Percentiles rank a stretch among this genome's conserved stretches.
phyloP scores from a whole-genome alignment of 2,329 filamentous ascomycete genomes.

The Tolypocladium pustulatum region DNA sequence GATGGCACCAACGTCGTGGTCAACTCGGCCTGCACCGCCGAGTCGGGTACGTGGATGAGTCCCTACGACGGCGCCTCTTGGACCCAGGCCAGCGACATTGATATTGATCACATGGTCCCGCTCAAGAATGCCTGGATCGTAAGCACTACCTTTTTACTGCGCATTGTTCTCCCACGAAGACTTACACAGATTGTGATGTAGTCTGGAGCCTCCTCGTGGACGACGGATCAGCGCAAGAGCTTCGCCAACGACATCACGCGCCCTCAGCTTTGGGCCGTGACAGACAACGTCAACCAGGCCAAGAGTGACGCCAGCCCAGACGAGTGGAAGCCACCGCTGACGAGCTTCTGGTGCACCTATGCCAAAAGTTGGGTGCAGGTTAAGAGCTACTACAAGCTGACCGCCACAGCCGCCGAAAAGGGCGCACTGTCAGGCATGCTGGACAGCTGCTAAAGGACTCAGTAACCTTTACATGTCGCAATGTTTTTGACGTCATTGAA shows the following conservation, averaged over 20 bases:
- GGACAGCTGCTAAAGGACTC: constrained; percentile 15
- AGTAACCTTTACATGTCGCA: too few species aligned
- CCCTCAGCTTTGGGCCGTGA: constrained; percentile 72
- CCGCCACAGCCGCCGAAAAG: constrained; percentile 64
- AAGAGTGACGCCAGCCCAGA: constrained; percentile 71
- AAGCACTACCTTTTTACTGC: constrained; percentile 16
- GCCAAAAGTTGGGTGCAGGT: constrained; percentile 68
- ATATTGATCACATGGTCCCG: constrained; percentile 79
- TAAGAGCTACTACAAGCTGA: constrained; percentile 61
- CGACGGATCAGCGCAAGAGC: constrained; percentile 49
- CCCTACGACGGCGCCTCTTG: constrained; percentile 67
- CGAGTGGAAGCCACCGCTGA: constrained; percentile 61
- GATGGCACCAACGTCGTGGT: constrained; percentile 57
- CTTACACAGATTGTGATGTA: too few species aligned
- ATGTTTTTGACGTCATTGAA: not conserved
- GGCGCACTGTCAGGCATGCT: constrained; percentile 42
- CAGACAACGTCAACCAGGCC: constrained; percentile 60
- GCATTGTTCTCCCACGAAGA: too few species aligned
- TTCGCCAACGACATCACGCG: constrained; percentile 71
- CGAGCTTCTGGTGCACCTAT: constrained; percentile 67
- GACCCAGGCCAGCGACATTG: constrained; percentile 57
- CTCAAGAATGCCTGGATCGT: constrained; percentile 72
- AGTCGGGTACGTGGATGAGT: constrained; percentile 57
- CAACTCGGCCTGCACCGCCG: constrained; percentile 49
- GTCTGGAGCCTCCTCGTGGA: constrained; percentile 66